Evolutionary conservation across 805 yeast genomes (phyloP).

Genomic region (Barnettozyma salicaria): DNA sequence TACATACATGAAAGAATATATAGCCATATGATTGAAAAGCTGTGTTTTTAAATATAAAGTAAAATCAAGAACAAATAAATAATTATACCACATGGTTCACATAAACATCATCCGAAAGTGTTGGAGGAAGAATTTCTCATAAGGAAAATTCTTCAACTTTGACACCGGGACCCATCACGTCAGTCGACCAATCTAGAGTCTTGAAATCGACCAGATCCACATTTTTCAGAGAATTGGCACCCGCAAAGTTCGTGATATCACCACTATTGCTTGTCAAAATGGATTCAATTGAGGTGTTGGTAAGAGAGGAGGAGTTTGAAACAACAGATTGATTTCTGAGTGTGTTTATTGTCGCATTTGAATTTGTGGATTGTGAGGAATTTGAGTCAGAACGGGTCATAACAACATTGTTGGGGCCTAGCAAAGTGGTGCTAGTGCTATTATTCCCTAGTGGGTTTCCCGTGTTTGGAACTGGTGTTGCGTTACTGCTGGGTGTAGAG

Average conservation of each 20-base stretch:
- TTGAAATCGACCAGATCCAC: constrained; percentile 7
- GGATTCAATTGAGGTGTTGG: constrained; percentile 8
- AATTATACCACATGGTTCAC: too few relatives aligned
- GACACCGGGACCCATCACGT: constrained; percentile 8
- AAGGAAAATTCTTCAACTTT: constrained; percentile 9
- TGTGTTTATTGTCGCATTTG: background rate
- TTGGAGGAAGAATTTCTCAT: too few relatives aligned
- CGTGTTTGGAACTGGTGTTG: background rate
- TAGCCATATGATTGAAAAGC: too few relatives aligned
- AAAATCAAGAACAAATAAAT: too few relatives aligned
- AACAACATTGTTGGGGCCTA: background rate
- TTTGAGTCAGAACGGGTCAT: background rate
- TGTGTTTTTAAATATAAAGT: too few relatives aligned
- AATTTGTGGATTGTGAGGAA: background rate
- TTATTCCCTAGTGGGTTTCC: too few relatives aligned
- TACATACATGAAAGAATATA: too few relatives aligned
- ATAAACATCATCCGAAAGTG: too few relatives aligned
- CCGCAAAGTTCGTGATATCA: constrained; percentile 1
- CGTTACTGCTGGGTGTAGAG: too few relatives aligned
- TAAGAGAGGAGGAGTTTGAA: constrained; percentile 3
- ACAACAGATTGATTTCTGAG: constrained; percentile 7
- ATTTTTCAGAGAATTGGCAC: constrained; percentile 2
- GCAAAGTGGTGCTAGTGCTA: too few relatives aligned
- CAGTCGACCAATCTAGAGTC: constrained; percentile 8
- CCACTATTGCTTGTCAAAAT: constrained; percentile 2